A percentile compares a stretch with the other conserved stretches of the same genome.
These are phyloP conservation scores for Buxus sempervirens DNA, from an alignment of 164 flowering plant genomes.

Conservation along the genomic window DNA sequence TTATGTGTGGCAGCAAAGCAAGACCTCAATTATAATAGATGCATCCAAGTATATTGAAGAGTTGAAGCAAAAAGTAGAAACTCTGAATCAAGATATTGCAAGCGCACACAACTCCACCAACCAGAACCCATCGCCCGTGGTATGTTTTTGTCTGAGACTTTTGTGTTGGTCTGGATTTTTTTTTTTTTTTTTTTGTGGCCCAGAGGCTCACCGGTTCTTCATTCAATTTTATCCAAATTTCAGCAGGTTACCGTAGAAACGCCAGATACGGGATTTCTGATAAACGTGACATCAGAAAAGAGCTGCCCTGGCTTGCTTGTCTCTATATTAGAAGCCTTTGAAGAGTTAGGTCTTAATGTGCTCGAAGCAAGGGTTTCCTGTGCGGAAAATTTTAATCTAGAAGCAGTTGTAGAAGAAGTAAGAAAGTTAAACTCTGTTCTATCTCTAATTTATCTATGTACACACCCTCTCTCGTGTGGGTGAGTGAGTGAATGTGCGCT, in stretches of 20 bases:
- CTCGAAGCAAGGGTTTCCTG: constrained; percentile 78
- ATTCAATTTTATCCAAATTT: not conserved
- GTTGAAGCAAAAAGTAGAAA: constrained; percentile 73
- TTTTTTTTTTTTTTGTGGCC: too few relatives aligned
- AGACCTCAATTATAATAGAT: constrained; percentile 69
- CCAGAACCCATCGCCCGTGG: constrained; percentile 37
- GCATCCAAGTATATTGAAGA: constrained; percentile 82
- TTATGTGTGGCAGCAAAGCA: constrained; percentile 42
- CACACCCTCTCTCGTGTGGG: not conserved
- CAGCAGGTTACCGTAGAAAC: constrained; percentile 64
- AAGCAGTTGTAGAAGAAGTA: constrained; percentile 77
- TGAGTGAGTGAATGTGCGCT: too few relatives aligned
- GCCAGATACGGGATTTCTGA: constrained; percentile 61
- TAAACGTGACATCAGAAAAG: constrained; percentile 53
- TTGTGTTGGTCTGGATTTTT: not conserved
- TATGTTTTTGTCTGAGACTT: constrained; percentile 2
- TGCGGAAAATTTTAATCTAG: constrained; percentile 53
- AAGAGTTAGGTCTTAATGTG: constrained; percentile 72
- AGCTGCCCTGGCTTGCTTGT: constrained; percentile 69
- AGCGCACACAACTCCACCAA: constrained; percentile 22
- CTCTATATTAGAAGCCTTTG: constrained; percentile 65
- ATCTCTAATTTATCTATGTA: not conserved
- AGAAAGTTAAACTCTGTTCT: constrained; percentile 11
- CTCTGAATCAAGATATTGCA: constrained; percentile 57
- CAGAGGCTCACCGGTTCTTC: too few relatives aligned